phyloP scores from a whole-genome alignment of 805 yeast genomes.

The Teunomyces panamensis region DNA sequence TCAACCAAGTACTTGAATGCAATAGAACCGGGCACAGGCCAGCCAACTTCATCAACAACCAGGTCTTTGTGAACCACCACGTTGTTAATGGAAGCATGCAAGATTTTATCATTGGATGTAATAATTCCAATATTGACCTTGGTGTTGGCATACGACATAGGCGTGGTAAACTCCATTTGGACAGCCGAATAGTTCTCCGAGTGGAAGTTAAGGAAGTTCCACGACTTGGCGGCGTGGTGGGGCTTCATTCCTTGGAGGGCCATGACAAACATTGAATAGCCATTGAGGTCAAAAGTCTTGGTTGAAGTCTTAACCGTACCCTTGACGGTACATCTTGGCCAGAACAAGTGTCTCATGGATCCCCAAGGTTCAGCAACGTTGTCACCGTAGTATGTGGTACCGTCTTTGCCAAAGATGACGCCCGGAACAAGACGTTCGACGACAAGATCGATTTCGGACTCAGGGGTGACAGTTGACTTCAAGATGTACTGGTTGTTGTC shows the following conservation, averaged over 20 bases:
- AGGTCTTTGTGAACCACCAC: constrained; percentile 51
- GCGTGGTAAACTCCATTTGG: constrained; percentile 94
- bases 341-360: constrained; percentile 89
- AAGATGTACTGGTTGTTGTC: constrained; percentile 47
- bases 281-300: constrained; percentile 38
- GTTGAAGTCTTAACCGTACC: constrained; percentile 54
- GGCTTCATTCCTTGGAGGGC: constrained; percentile 99
- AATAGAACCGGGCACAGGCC: constrained; percentile 81
- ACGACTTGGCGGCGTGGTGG: constrained; percentile 94
- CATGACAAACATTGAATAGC: constrained; percentile 81
- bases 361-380: constrained; percentile 92
- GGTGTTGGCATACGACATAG: constrained; percentile 80
- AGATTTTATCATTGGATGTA: constrained; percentile 58
- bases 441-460: constrained; percentile 66
- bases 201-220: constrained; percentile 93
- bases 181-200: constrained; percentile 71
- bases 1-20: constrained; percentile 54
- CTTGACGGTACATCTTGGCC: constrained; percentile 81
- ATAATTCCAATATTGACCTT: constrained; percentile 78
- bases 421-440: constrained; percentile 68
- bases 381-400: constrained; percentile 83
- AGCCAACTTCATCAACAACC: constrained; percentile 74
- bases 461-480: constrained; percentile 63
- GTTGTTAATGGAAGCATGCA: constrained; percentile 64
- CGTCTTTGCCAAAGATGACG: constrained; percentile 86